Evolutionary conservation across 208 protist species (phyloP).

Genomic region (Wallacemonas collosoma): DNA sequence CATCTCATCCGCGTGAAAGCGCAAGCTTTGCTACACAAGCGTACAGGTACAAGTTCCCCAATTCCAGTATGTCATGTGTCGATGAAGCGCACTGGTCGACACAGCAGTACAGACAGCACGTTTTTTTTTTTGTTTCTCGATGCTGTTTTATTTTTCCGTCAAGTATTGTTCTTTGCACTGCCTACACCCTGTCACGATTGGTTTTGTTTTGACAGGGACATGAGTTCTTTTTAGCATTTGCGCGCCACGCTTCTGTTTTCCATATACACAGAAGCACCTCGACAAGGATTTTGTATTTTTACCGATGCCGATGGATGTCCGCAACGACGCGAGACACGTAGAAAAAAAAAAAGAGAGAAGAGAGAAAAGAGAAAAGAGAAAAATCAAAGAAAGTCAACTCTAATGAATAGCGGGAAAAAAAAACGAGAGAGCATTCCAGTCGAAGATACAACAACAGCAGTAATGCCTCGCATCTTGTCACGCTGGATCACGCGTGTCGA

Average conservation of each 20-base stretch:
- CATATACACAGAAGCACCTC: too few relatives aligned
- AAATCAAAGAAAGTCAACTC: conserved; percentile 23
- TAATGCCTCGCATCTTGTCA: neutral
- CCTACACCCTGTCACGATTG: too few relatives aligned
- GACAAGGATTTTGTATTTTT: neutral
- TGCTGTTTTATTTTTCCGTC: too few relatives aligned
- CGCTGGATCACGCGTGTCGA: neutral
- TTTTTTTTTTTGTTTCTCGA: neutral
- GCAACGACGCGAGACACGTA: neutral
- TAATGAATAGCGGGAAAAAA: conserved; percentile 12
- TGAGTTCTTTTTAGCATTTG: too few relatives aligned
- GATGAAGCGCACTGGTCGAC: too few relatives aligned
- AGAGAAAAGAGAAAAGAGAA: neutral
- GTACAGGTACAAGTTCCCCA: conserved; percentile 14
- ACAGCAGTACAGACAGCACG: neutral
- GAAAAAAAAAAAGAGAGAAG: neutral
- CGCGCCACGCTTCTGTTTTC: too few relatives aligned
- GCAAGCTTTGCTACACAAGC: conserved; percentile 14
- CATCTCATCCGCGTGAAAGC: neutral
- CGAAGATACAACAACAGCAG: conserved; percentile 12
- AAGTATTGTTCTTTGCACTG: too few relatives aligned
- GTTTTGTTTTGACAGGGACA: too few relatives aligned
- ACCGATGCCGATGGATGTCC: conserved; percentile 1
- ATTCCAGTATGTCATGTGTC: neutral
- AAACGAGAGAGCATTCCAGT: conserved; percentile 6